phyloP scores from a whole-genome alignment of 305 asterid genomes.

The Vinca major region DNA sequence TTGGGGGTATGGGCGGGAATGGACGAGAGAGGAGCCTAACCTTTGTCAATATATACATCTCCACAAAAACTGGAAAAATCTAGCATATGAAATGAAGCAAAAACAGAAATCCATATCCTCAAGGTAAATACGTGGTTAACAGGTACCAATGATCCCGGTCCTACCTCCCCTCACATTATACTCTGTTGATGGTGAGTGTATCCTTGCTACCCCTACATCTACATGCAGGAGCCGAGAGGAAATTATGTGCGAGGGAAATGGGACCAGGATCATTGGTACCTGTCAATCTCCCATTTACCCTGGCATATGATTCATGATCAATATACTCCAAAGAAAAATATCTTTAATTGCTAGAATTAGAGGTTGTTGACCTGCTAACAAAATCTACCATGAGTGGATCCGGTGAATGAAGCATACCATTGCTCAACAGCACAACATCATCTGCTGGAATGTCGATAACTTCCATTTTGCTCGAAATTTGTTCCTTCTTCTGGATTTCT shows the following conservation, averaged over 20 bases:
- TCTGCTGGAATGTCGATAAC: constrained; percentile 24
- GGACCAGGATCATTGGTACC: no score
- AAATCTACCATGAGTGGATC: constrained; percentile 18
- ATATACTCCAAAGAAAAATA: neutral
- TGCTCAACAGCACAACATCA: constrained; percentile 16
- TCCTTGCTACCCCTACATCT: no score
- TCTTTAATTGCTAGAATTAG: constrained; percentile 17
- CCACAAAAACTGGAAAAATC: no score
- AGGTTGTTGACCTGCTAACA: constrained; percentile 20
- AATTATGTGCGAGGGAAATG: no score
- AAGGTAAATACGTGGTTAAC: no score
- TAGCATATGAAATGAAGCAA: no score
- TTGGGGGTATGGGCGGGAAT: constrained; percentile 30
- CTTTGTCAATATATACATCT: constrained; percentile 5
- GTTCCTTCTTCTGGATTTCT: constrained; percentile 28
- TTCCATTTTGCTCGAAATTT: constrained; percentile 13
- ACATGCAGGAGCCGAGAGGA: no score
- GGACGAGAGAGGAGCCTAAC: constrained; percentile 32
- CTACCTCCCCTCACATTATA: no score
- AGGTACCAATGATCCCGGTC: no score
- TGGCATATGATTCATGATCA: constrained; percentile 1
- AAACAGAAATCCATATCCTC: no score
- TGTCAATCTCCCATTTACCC: no score
- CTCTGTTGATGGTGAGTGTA: no score
- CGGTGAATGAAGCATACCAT: constrained; percentile 16